Conservation (phyloP, 495 filamentous ascomycete species). For the Chaetomium tenue region DNA sequence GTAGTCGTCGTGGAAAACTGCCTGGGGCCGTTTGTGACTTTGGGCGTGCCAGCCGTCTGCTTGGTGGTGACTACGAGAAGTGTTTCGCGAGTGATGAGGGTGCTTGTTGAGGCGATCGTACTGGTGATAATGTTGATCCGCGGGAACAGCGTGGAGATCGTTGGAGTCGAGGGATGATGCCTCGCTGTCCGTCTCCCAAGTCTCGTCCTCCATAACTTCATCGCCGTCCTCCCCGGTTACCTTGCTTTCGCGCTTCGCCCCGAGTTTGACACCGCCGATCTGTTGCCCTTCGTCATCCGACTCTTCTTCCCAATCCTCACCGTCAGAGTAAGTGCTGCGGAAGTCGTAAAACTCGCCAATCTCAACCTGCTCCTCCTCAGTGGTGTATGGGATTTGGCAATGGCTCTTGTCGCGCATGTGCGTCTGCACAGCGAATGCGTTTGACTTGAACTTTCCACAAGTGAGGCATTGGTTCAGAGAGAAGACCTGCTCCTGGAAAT, state of each 20-base stretch:
- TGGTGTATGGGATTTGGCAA: constrained; percentile 91
- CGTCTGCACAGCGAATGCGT: constrained; percentile 72
- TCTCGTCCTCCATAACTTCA: constrained; percentile 37
- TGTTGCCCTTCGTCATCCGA: constrained; percentile 58
- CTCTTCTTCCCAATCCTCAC: constrained; percentile 63
- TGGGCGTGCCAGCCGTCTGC: constrained; percentile 73
- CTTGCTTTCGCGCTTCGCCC: constrained; percentile 49
- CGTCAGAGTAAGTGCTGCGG: constrained; percentile 86
- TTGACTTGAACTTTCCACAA: constrained; percentile 75
- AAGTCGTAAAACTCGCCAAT: constrained; percentile 99
- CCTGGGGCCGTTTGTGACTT: constrained; percentile 59
- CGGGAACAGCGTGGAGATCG: constrained; percentile 68
- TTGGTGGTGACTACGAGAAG: constrained; percentile 63
- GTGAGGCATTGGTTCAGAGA: constrained; percentile 73
- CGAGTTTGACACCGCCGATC: constrained; percentile 60
- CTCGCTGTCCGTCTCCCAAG: constrained; percentile 89
- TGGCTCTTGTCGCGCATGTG: constrained; percentile 98
- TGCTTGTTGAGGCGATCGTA: constrained; percentile 60
- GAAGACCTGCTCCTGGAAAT: constrained; percentile 69
- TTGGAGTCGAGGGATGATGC: constrained; percentile 77
- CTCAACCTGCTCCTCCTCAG: constrained; percentile 86
- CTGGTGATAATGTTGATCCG: constrained; percentile 60
- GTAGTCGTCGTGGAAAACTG: constrained; percentile 83
- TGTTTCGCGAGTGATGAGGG: constrained; percentile 63
- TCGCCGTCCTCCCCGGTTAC: constrained; percentile 49